phyloP scores from a whole-genome alignment of 495 filamentous ascomycete species.

The Penicillium canescens region DNA sequence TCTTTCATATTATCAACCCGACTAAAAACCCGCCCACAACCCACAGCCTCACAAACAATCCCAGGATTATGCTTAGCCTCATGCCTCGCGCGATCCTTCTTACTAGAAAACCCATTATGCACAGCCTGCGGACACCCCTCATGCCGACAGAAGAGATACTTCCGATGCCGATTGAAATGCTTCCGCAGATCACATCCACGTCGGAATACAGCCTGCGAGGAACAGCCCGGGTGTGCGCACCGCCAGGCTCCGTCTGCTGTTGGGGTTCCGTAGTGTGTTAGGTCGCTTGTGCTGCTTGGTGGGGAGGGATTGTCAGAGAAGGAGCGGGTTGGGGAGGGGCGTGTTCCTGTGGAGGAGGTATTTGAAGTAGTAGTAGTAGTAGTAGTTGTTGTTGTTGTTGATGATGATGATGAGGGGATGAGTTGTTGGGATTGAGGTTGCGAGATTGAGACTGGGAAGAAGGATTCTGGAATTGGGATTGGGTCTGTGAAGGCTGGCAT shows the following conservation, averaged over 20 bases:
- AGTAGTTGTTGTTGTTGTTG: background rate
- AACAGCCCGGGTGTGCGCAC: slow-evolving; percentile 58
- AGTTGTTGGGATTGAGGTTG: background rate
- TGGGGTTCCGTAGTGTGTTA: slow-evolving; percentile 33
- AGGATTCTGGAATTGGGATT: slow-evolving; percentile 9
- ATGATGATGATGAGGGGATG: background rate
- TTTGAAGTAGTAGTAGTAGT: background rate
- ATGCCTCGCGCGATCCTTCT: slow-evolving; percentile 62
- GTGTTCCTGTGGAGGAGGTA: slow-evolving; percentile 13
- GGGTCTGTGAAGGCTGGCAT: slow-evolving; percentile 2
- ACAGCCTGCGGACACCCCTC: slow-evolving; percentile 58
- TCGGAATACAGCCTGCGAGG: slow-evolving; percentile 55
- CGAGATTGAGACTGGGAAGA: slow-evolving; percentile 10
- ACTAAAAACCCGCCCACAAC: slow-evolving; percentile 60
- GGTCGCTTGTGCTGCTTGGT: slow-evolving; percentile 17
- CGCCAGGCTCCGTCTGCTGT: slow-evolving; percentile 45
- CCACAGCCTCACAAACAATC: slow-evolving; percentile 57
- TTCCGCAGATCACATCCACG: slow-evolving; percentile 66
- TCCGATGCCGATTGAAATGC: slow-evolving; percentile 63
- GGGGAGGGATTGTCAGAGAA: slow-evolving; percentile 14
- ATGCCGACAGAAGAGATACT: slow-evolving; percentile 62
- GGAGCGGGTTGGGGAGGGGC: slow-evolving; percentile 21
- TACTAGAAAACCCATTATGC: slow-evolving; percentile 61
- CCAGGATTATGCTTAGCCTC: slow-evolving; percentile 65
- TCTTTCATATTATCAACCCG: slow-evolving; percentile 67